Conservation (phyloP, 1,284 basidiomycete species). For the Blastosporella zonata region DNA sequence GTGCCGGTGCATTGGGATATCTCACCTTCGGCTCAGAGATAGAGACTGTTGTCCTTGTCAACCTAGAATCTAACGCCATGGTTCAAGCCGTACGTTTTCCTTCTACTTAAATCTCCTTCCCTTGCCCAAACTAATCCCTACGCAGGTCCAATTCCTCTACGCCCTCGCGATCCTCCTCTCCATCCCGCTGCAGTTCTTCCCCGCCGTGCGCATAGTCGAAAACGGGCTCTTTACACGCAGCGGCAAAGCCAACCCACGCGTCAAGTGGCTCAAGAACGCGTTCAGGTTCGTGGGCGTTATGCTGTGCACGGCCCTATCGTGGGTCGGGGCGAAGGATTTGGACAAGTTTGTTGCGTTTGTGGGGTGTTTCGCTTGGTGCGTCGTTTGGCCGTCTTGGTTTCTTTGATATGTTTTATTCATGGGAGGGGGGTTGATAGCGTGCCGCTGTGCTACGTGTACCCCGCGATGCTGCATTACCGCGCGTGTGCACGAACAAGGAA, state of each 20-base stretch:
- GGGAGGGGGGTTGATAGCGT: constrained; percentile 69
- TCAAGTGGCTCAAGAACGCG: constrained; percentile 92
- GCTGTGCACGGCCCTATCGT: constrained; percentile 75
- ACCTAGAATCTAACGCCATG: constrained; percentile 84
- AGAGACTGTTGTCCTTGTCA: constrained; percentile 94
- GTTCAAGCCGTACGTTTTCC: constrained; percentile 72
- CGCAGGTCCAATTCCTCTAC: constrained; percentile 79
- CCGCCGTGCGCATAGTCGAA: constrained; percentile 95
- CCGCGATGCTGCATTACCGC: constrained; percentile 90
- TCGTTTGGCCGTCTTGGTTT: constrained; percentile 7
- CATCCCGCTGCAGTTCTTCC: constrained; percentile 95
- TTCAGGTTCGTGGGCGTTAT: constrained; percentile 82
- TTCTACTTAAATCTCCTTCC: not conserved
- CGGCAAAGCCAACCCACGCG: constrained; percentile 67
- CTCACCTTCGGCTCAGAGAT: constrained; percentile 86
- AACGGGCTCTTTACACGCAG: constrained; percentile 92
- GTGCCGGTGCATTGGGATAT: constrained; percentile 88
- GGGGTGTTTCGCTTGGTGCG: constrained; percentile 92
- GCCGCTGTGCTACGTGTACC: constrained; percentile 93
- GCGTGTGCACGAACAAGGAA: constrained; percentile 76
- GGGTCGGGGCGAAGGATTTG: constrained; percentile 84
- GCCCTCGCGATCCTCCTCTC: constrained; percentile 94
- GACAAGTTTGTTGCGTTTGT: constrained; percentile 98
- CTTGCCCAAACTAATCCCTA: not conserved
- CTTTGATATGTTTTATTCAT: not conserved